These are phyloP conservation scores for Blepharisma undulans DNA, from an alignment of 169 alveolate species.

Conservation along the genomic window DNA sequence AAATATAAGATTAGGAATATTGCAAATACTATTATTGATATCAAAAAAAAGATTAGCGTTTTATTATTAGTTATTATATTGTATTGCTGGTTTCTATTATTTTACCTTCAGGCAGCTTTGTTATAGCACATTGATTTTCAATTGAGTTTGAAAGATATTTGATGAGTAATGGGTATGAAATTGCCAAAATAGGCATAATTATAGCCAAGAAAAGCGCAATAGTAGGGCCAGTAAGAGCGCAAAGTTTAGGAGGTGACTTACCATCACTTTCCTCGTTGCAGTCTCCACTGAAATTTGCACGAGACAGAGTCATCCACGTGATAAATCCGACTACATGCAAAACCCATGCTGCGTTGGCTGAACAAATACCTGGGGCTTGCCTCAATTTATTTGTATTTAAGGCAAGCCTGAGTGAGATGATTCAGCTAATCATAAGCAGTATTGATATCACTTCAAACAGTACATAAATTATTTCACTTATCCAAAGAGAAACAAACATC, in stretches of 20 bases:
- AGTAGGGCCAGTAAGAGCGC: background rate
- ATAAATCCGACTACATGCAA: background rate
- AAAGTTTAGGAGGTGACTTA: background rate
- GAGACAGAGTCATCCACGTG: background rate
- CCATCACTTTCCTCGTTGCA: background rate
- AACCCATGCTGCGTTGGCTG: background rate
- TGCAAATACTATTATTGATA: background rate
- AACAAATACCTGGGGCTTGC: no score
- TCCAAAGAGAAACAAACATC: background rate
- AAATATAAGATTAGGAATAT: no score
- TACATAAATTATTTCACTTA: background rate
- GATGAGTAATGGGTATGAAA: background rate
- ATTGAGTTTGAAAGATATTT: background rate
- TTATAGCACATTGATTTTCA: background rate
- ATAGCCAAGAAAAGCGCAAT: background rate
- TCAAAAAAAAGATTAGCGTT: no score
- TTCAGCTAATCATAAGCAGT: background rate
- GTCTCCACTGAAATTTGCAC: background rate
- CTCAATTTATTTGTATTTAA: background rate
- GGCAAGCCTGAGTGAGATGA: background rate
- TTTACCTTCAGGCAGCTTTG: background rate
- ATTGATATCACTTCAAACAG: background rate
- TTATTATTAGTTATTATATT: no score
- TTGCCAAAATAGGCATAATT: background rate
- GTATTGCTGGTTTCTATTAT: background rate